Percentiles rank a stretch among this genome's conserved stretches.
phyloP scores from a whole-genome alignment of 2,329 filamentous ascomycete genomes.

The Huntiella moniliformis region DNA sequence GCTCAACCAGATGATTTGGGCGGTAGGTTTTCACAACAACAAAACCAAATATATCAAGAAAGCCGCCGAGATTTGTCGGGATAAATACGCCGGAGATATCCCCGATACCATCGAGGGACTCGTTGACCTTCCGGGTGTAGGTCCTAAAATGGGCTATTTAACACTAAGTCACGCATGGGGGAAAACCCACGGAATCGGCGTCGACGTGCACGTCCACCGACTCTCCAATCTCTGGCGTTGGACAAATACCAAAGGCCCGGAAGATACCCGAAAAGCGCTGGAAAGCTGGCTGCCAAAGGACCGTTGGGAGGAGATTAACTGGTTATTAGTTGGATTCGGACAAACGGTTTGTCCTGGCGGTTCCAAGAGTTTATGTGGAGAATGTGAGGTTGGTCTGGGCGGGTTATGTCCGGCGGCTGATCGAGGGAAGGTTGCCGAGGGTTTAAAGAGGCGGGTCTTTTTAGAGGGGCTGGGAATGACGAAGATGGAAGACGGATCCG shows the following conservation, averaged over 20 bases:
- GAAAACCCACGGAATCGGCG: constrained; percentile 58
- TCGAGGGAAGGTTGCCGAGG: constrained; percentile 39
- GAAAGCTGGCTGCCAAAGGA: constrained; percentile 71
- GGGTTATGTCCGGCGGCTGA: constrained; percentile 63
- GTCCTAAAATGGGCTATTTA: constrained; percentile 87
- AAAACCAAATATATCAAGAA: constrained; percentile 71
- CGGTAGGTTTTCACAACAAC: constrained; percentile 87
- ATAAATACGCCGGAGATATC: constrained; percentile 56
- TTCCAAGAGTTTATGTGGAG: constrained; percentile 61
- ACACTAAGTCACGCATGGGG: constrained; percentile 57
- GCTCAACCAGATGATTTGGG: constrained; percentile 57
- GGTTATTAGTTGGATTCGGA: constrained; percentile 69
- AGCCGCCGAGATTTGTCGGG: constrained; percentile 51
- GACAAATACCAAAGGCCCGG: constrained; percentile 63
- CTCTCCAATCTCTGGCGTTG: constrained; percentile 92
- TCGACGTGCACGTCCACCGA: constrained; percentile 87
- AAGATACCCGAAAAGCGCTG: constrained; percentile 58
- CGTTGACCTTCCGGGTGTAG: constrained; percentile 64
- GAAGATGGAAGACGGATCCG: constrained; percentile 14
- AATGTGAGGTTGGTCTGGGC: constrained; percentile 59
- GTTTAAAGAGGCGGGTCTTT: constrained; percentile 23
- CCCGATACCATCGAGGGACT: constrained; percentile 60
- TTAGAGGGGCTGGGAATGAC: constrained; percentile 14
- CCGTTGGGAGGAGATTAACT: constrained; percentile 84
- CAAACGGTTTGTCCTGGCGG: constrained; percentile 65